Evolutionary conservation across 31 red algal genomes (phyloP).

Genomic region (Bonnemaisonia californica): DNA sequence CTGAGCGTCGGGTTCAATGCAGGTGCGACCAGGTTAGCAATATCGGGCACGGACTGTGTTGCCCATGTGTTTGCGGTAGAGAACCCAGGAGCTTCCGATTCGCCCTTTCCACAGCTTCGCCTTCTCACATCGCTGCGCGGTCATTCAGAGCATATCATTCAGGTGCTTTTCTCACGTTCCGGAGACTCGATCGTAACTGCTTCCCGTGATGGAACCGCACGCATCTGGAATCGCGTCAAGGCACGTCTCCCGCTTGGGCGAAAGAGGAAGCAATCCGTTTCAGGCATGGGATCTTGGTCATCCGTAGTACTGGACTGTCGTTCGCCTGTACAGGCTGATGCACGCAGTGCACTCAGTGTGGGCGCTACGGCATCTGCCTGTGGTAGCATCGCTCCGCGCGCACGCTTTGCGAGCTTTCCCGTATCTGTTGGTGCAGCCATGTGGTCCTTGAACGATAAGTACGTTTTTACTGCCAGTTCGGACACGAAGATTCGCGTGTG

Average conservation of each 20-base stretch:
- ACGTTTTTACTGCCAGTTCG: conserved; percentile 73
- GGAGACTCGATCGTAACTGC: conserved; percentile 78
- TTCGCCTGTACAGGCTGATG: conserved; percentile 57
- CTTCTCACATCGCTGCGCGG: conserved; percentile 76
- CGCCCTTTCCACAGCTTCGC: conserved; percentile 37
- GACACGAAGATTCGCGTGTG: conserved; percentile 87
- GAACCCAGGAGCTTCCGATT: conserved; percentile 14
- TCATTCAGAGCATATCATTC: conserved; percentile 68
- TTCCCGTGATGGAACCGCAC: conserved; percentile 77
- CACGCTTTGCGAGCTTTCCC: conserved; percentile 53
- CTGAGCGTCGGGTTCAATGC: conserved; percentile 77
- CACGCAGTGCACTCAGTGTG: conserved; percentile 44
- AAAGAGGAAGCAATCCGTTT: conserved; percentile 39
- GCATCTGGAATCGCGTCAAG: conserved; percentile 85
- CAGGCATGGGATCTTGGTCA: conserved; percentile 72
- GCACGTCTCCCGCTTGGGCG: conserved; percentile 25
- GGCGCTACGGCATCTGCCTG: conserved; percentile 55
- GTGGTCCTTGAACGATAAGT: conserved; percentile 80
- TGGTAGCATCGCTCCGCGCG: conserved; percentile 77
- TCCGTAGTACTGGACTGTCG: conserved; percentile 73
- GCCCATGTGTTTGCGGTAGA: conserved; percentile 80
- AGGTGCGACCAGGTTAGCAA: conserved; percentile 73
- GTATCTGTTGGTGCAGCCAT: conserved; percentile 73
- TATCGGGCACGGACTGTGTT: conserved; percentile 75
- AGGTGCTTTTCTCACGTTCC: conserved; percentile 79